phyloP scores from a whole-genome alignment of 352 stramenopile genomes.

The Phytophthora hybrid region DNA sequence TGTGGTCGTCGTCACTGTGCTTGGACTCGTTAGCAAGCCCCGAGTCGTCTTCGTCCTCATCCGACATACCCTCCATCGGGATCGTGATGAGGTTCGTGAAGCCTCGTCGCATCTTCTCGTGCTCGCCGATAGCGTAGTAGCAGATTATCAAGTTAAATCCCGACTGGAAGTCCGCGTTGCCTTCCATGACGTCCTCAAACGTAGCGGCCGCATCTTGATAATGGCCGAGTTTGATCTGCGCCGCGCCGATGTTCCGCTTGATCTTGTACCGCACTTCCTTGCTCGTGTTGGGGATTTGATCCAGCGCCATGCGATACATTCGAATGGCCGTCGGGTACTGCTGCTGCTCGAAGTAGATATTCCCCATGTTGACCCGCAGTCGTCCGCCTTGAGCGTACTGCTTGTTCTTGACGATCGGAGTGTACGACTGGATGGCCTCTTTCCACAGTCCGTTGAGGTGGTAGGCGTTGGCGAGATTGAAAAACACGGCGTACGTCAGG shows the following conservation, averaged over 20 bases:
- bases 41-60: slow-evolving; percentile 88
- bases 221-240: slow-evolving; percentile 94
- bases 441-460: slow-evolving; percentile 95
- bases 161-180: slow-evolving; percentile 94
- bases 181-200: slow-evolving; percentile 96
- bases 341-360: slow-evolving; percentile 97
- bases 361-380: slow-evolving; percentile 97
- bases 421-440: slow-evolving; percentile 96
- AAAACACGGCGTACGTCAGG: slow-evolving; percentile 95
- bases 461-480: slow-evolving; percentile 95
- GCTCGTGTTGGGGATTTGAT: slow-evolving; percentile 95
- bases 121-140: slow-evolving; percentile 96
- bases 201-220: slow-evolving; percentile 95
- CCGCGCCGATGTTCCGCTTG: slow-evolving; percentile 96
- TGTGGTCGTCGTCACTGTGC: slow-evolving; percentile 46
- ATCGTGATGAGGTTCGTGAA: slow-evolving; percentile 94
- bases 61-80: slow-evolving; percentile 86
- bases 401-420: slow-evolving; percentile 96
- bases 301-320: slow-evolving; percentile 98
- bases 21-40: slow-evolving; percentile 66
- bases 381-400: slow-evolving; percentile 92
- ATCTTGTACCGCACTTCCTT: slow-evolving; percentile 97
- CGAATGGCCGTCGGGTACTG: slow-evolving; percentile 95
- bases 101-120: slow-evolving; percentile 93
- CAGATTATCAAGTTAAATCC: slow-evolving; percentile 98